These are phyloP conservation scores for Aethionema arabicum DNA, from an alignment of 345 rosid genomes.

Conservation along the genomic window DNA sequence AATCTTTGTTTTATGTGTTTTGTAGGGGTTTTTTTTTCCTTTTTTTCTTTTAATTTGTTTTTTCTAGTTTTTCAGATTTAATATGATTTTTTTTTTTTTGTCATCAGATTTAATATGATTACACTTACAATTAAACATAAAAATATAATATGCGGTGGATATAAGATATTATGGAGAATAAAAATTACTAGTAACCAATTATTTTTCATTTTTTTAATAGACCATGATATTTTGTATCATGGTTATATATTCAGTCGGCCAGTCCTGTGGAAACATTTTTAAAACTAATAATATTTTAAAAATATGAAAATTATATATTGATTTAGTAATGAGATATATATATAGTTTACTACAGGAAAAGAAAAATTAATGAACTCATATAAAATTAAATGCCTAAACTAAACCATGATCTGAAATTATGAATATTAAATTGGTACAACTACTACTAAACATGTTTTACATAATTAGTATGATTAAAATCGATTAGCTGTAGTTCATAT, in stretches of 20 bases:
- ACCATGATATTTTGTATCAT: no score
- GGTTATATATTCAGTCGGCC: no score
- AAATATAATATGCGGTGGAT: no score
- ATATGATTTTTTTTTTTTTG: no score
- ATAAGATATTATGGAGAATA: no score
- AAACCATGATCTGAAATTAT: neutral
- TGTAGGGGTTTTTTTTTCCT: neutral
- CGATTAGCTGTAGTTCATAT: slow-evolving; percentile 33
- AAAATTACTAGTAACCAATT: no score
- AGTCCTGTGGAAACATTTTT: no score
- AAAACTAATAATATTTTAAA: neutral
- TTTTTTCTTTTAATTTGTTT: neutral
- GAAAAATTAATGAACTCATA: slow-evolving; percentile 1
- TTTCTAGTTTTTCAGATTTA: neutral
- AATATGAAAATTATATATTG: neutral
- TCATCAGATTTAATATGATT: slow-evolving; percentile 4
- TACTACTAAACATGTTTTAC: slow-evolving; percentile 35
- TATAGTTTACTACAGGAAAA: neutral
- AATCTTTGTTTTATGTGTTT: neutral
- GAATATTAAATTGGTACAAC: slow-evolving; percentile 22
- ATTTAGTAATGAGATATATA: slow-evolving; percentile 1
- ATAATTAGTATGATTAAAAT: slow-evolving; percentile 27
- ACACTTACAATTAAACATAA: no score
- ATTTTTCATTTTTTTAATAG: no score
- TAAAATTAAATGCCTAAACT: slow-evolving; percentile 14